These are phyloP conservation scores for Fonsecaea multimorphosa DNA, from an alignment of 2,329 filamentous ascomycete species.

Conservation along the genomic window DNA sequence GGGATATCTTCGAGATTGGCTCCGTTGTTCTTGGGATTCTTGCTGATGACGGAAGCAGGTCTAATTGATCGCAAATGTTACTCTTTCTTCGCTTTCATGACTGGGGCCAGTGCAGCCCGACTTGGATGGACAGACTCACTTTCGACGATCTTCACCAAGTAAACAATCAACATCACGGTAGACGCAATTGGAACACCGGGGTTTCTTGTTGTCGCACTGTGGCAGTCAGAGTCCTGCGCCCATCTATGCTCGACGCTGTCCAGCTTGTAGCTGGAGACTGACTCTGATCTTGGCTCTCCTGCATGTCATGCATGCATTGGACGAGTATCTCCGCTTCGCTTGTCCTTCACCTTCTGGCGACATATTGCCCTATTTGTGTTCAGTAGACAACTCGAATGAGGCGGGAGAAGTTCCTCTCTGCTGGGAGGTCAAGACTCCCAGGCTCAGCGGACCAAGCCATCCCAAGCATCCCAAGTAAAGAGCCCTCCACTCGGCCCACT, in stretches of 20 bases:
- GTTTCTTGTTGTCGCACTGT: constrained; percentile 19
- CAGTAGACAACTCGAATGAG: background rate
- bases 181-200: constrained; percentile 21
- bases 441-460: background rate
- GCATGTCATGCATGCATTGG: constrained; percentile 20
- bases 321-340: constrained; percentile 15
- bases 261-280: background rate
- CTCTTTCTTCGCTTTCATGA: background rate
- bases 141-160: constrained; percentile 16
- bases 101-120: background rate
- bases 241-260: background rate
- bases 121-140: constrained; percentile 5
- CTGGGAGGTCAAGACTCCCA: background rate
- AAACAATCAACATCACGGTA: constrained; percentile 22
- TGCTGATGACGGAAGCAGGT: background rate
- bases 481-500: background rate
- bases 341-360: constrained; percentile 5
- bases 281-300: constrained; percentile 18
- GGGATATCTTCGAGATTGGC: background rate
- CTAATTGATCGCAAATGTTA: background rate
- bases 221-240: background rate
- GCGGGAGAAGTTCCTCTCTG: background rate
- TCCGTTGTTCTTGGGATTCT: constrained; percentile 1
- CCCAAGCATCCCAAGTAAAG: background rate
- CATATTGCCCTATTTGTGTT: background rate